Conservation (phyloP, 2,329 filamentous ascomycete species). For the Neofusicoccum ribis region DNA sequence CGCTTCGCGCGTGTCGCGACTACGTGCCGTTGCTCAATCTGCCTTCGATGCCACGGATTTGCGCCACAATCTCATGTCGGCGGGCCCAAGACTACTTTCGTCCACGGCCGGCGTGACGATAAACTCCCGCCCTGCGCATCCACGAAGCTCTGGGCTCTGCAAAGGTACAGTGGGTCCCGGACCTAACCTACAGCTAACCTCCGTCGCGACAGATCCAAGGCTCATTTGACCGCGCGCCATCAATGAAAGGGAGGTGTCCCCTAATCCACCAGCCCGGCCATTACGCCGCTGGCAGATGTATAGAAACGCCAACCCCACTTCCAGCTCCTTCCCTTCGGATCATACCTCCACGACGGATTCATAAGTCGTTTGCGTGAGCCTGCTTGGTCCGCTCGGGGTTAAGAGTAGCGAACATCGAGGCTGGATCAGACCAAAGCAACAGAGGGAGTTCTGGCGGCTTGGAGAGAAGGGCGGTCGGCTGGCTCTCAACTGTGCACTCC, state of each 20-base stretch:
- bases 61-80: not conserved
- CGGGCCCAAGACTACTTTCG: too few species aligned
- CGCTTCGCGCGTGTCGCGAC: not conserved
- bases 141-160: not conserved
- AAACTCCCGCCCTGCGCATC: too few species aligned
- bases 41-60: not conserved
- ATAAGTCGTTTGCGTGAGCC: not conserved
- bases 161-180: slow-evolving; percentile 4
- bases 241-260: not conserved
- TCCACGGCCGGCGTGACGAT: not conserved
- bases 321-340: not conserved
- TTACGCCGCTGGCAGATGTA: not conserved
- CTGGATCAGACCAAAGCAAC: not conserved
- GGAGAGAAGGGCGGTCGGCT: not conserved
- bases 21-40: not conserved
- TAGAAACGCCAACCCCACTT: too few species aligned
- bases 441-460: not conserved
- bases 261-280: not conserved
- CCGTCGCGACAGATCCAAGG: not conserved
- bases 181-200: not conserved
- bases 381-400: too few species aligned
- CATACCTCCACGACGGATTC: not conserved
- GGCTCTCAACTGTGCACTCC: not conserved
- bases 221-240: not conserved
- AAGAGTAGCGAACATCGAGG: not conserved